Percentiles rank a stretch among this genome's conserved stretches.
phyloP scores from a whole-genome alignment of 2,329 filamentous ascomycete species.

The Lachnellula arida region DNA sequence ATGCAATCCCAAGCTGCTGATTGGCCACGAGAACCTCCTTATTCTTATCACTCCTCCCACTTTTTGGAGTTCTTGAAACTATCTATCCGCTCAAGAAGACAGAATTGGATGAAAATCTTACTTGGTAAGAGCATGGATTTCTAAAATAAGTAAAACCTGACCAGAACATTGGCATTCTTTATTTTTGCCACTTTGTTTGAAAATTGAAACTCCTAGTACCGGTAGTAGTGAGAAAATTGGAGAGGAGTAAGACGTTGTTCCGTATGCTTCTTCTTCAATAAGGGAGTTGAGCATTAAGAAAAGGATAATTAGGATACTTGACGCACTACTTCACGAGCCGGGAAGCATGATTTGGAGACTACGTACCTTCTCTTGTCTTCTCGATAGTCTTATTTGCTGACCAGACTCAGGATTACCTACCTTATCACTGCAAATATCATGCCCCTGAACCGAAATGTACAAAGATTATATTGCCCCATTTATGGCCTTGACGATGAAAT shows the following conservation, averaged over 20 bases:
- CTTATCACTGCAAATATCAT: constrained; percentile 45
- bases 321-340: constrained; percentile 34
- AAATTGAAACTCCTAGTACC: too few relatives aligned
- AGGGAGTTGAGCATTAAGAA: not conserved
- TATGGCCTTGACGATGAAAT: constrained; percentile 67
- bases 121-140: not conserved
- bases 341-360: constrained; percentile 38
- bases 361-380: constrained; percentile 25
- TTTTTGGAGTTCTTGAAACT: not conserved
- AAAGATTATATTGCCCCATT: constrained; percentile 50
- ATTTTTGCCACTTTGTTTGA: not conserved
- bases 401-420: constrained; percentile 34
- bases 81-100: not conserved
- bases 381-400: not conserved
- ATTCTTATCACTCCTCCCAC: constrained; percentile 17
- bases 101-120: not conserved
- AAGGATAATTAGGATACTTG: constrained; percentile 19
- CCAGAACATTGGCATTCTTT: constrained; percentile 5
- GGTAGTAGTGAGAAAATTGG: constrained; percentile 17
- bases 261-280: constrained; percentile 16
- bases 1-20: constrained; percentile 9
- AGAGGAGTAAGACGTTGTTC: constrained; percentile 14
- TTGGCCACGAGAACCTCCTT: constrained; percentile 16
- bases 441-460: constrained; percentile 54
- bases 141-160: not conserved